Conservation (phyloP, 2,329 filamentous ascomycete species). For the Biscogniauxia mediterranea region DNA sequence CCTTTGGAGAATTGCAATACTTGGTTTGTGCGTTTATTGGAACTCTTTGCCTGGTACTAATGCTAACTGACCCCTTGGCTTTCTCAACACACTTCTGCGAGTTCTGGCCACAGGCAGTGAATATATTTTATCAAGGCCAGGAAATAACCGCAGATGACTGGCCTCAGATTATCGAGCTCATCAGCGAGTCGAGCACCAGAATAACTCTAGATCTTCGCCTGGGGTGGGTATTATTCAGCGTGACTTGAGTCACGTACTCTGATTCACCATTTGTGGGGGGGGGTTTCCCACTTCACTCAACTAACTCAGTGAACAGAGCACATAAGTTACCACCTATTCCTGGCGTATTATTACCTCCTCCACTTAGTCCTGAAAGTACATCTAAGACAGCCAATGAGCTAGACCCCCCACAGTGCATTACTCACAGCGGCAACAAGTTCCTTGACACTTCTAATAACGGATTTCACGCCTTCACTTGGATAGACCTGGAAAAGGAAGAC, state of each 20-base stretch:
- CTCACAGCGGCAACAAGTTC: background rate
- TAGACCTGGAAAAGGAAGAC: background rate
- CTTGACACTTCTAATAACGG: background rate
- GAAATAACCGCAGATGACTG: conserved; percentile 18
- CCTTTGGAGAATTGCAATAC: conserved; percentile 21
- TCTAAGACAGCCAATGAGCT: background rate
- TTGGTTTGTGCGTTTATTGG: conserved; percentile 25
- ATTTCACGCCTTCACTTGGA: background rate
- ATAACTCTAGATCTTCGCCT: conserved; percentile 12
- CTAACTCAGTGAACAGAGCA: background rate
- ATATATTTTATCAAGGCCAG: conserved; percentile 15
- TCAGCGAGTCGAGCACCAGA: conserved; percentile 16
- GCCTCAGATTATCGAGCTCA: conserved; percentile 17
- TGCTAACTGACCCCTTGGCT: conserved; percentile 7
- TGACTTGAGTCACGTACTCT: too few species aligned
- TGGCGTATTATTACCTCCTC: background rate
- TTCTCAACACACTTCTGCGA: conserved; percentile 25
- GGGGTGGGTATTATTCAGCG: conserved; percentile 10
- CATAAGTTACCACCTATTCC: background rate
- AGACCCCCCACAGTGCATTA: background rate
- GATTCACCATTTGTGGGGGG: too few species aligned
- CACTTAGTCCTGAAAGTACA: background rate
- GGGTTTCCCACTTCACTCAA: too few species aligned
- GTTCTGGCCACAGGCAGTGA: conserved; percentile 24
- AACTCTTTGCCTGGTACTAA: background rate